Evolutionary conservation across 331 rosid genomes (phyloP), one percentile per base, ranked within the genome.

Genomic region (Malus hybrid): DNA sequence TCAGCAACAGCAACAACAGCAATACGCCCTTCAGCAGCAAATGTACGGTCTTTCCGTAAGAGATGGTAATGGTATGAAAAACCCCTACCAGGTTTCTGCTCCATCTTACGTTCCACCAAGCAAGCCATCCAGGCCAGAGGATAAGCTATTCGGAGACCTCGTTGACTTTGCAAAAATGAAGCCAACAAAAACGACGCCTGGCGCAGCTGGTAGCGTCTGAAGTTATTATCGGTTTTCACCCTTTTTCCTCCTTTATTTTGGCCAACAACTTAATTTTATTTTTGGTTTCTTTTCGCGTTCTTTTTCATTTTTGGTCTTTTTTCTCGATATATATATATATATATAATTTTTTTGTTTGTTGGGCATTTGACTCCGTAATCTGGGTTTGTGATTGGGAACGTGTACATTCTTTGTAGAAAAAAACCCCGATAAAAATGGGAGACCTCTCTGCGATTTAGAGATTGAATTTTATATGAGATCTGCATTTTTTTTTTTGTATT

Each of bases 121-220:
- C 64, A 92, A 81, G 87, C 96, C 97, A 79, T 79, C 86, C 64
- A 95, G 87, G 83, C 99, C 98, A 33, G 98, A 95, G 85, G 97
- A 95, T 77, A 95, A 87, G 72, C 86, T 95, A 52, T 95, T 95
- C 18, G 99, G 99, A 42, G 99, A 95, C 83, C 98, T 95, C 65
- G 97, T 95, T 77, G 85, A 88, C 85, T 86, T 90, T 81, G 90
- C 99, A 4, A 95, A 90, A 84, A 80, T 92, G 72, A 92, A 90
- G 81, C 88, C 99, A 32, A 24, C 67, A 7, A 94, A 92, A 85
- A 44, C 96, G 56, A 81, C 91, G 60, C 83, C 90, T 9, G 93
- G 87, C 9, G 73, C 66, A 70, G 76, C 93, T 79, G 93, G 88
- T 72, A 81, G 90, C 86, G 32, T 81, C 79, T 87, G 82, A 80